phyloP scores from a whole-genome alignment of 2,329 filamentous ascomycete genomes.

The Aspergillus awamori region DNA sequence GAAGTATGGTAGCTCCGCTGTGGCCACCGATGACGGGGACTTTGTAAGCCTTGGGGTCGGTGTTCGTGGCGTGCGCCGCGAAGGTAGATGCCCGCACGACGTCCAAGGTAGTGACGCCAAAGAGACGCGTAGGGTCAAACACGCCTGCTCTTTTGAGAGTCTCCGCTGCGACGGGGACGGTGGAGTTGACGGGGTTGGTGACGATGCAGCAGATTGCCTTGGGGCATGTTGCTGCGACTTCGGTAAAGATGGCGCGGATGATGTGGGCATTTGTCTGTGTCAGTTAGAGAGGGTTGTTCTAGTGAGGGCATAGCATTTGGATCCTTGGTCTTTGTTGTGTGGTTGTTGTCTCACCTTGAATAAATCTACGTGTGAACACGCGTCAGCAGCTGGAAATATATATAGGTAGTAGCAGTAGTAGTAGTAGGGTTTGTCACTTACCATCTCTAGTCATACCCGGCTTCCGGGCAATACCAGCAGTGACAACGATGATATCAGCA shows the following conservation, averaged over 20 bases:
- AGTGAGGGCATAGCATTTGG: not conserved
- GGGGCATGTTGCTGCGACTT: not conserved
- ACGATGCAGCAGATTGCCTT: not conserved
- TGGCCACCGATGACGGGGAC: not conserved
- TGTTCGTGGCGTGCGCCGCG: not conserved
- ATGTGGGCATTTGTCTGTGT: not conserved
- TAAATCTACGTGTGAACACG: not conserved
- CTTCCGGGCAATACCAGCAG: not conserved
- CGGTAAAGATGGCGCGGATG: not conserved
- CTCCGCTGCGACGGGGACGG: not conserved
- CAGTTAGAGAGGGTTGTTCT: not conserved
- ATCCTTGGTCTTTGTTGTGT: not conserved
- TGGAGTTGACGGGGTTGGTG: not conserved
- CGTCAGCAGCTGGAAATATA: not conserved
- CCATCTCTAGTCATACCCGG: not conserved
- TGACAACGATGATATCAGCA: not conserved
- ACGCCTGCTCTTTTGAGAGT: not conserved
- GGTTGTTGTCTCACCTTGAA: not conserved
- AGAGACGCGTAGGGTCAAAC: conserved; percentile 1
- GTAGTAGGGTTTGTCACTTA: not conserved
- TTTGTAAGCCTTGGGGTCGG: not conserved
- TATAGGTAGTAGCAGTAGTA: not conserved
- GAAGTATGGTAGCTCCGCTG: not conserved
- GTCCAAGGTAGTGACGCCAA: not conserved
- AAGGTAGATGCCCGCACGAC: not conserved